Evolutionary conservation across 2,329 filamentous ascomycete genomes (phyloP), one percentile per base, ranked within the genome.

Genomic region (Sporothrix variecibatus): DNA sequence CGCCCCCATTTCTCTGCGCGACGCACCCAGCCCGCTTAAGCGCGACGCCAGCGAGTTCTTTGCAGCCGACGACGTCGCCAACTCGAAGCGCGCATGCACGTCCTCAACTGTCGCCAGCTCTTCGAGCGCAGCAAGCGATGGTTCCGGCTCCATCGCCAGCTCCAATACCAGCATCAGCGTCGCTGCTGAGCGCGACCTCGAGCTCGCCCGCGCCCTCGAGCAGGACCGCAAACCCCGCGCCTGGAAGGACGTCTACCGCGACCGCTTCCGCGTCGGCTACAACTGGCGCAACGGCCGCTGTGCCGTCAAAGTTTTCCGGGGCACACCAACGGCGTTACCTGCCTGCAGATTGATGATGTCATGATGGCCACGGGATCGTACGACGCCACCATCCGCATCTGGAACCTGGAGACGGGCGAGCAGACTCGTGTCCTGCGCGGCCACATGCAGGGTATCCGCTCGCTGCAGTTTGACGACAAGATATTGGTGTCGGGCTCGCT

Each of bases 201-300:
- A 76, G 40, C 71, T 75, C 69, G 43, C 15, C 69, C 77, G 56
- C 5, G 72, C 72, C 0, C 70, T 74, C 20, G 71, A 76, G 26
- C 64, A 58, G 12, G 84, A 86, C 75, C 86, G 85, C 34, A 87
- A 86, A 76, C 87, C 87, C 70, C 84, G 94, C 40, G 94, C 92
- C 0, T 99, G 96, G 96, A 99, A 99, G 82, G 94, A 97, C 75
- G 94, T 99, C 0, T 99, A 99, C 85, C 93, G 94, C 76, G 95
- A 98, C 81, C 90, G 81, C 12, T 98, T 95, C 86, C 96, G 95
- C 81, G 94, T 99, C 67, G 95, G 96, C 71, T 96, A 92, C 75
- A 98, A 98, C 81, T 99, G 96, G 96, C 97, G 97, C 81, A 94
- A 97, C 77, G 95, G 96, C 3, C 91, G 95, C 51, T 98, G 92